Evolutionary conservation across 371 early-diverging fungal genomes (phyloP).

Genomic region (Mucor piriformis): DNA sequence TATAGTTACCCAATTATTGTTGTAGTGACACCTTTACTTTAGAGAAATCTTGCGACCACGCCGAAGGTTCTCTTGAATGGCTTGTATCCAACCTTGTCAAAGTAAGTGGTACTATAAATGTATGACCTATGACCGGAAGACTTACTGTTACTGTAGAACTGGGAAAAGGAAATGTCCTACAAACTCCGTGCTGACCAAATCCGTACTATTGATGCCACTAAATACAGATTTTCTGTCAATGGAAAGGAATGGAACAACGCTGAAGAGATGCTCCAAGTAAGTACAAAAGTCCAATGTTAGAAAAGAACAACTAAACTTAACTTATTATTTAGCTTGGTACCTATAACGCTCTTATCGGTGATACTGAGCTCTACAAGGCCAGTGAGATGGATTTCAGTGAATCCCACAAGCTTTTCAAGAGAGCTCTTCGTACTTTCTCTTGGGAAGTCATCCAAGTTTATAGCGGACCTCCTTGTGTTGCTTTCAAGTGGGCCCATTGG

Average conservation of each 20-base stretch:
- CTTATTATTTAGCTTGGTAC: conserved; percentile 43
- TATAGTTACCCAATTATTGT: not conserved
- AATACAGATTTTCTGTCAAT: conserved; percentile 55
- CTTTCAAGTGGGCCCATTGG: conserved; percentile 63
- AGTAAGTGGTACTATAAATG: conserved; percentile 18
- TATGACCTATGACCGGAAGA: not conserved
- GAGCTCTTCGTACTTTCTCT: conserved; percentile 49
- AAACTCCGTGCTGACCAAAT: conserved; percentile 52
- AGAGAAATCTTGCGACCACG: conserved; percentile 47
- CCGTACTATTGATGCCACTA: conserved; percentile 49
- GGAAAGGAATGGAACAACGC: conserved; percentile 41
- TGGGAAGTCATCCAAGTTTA: conserved; percentile 59
- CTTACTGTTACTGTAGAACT: conserved; percentile 38
- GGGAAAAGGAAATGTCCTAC: conserved; percentile 62
- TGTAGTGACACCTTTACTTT: not conserved
- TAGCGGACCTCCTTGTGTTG: conserved; percentile 53
- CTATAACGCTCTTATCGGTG: conserved; percentile 62
- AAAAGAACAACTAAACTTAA: not conserved
- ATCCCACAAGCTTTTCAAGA: conserved; percentile 58
- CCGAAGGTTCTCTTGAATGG: conserved; percentile 50
- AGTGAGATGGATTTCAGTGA: conserved; percentile 55
- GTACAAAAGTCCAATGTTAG: not conserved
- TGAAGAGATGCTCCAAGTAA: conserved; percentile 54
- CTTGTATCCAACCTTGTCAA: conserved; percentile 57
- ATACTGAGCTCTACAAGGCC: conserved; percentile 55